Percentiles rank a stretch among this genome's conserved stretches.
These are phyloP conservation scores for Fusarium proliferatum DNA, from an alignment of 2,329 filamentous ascomycete species.

Conservation along the genomic window DNA sequence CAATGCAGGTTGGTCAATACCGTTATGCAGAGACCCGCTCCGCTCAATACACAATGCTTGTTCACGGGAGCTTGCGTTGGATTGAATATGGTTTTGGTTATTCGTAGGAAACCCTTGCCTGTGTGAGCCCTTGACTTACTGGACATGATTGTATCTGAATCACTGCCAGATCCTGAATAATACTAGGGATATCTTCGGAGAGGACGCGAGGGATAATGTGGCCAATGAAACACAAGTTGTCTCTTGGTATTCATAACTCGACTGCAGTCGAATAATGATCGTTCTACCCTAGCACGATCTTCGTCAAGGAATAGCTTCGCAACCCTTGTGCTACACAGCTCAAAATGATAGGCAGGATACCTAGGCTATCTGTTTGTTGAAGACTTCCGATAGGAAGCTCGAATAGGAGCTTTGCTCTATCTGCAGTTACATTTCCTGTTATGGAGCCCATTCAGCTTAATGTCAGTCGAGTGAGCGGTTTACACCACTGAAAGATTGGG, in stretches of 20 bases:
- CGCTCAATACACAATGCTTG: slow-evolving; percentile 12
- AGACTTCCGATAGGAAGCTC: slow-evolving; percentile 1
- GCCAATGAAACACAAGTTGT: background rate
- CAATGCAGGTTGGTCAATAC: background rate
- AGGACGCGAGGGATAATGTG: background rate
- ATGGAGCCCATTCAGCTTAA: background rate
- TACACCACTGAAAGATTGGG: background rate
- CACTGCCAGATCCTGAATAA: background rate
- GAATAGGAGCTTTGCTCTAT: background rate
- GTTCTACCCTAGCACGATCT: slow-evolving; percentile 17
- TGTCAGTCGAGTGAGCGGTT: background rate
- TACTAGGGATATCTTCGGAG: background rate
- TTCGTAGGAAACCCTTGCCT: background rate
- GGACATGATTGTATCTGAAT: background rate
- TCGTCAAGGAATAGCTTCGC: background rate
- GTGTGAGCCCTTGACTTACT: background rate
- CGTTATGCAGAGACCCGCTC: background rate
- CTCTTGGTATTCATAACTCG: background rate
- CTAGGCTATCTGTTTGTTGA: slow-evolving; percentile 17
- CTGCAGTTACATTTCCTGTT: background rate
- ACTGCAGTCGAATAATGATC: slow-evolving; percentile 15
- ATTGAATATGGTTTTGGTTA: background rate
- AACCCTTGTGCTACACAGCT: background rate
- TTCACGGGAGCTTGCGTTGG: background rate
- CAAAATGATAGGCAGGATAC: background rate